Evolutionary conservation across 2,329 filamentous ascomycete species (phyloP).

Genomic region (Penicillium sp.): DNA sequence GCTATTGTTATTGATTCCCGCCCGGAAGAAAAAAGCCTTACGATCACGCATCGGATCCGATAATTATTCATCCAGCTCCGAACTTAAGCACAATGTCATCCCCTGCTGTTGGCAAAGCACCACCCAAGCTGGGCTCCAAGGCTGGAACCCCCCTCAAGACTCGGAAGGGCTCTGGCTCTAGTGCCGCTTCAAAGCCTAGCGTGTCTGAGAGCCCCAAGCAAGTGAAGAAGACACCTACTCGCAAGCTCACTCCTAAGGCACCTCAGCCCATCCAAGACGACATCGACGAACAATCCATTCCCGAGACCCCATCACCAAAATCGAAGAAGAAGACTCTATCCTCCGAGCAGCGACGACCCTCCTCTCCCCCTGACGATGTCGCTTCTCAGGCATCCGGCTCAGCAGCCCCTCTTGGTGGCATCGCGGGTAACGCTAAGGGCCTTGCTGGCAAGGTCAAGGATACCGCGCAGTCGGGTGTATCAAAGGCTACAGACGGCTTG

Average conservation of each 20-base stretch:
- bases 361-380: constrained; percentile 26
- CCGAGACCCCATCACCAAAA: constrained; percentile 27
- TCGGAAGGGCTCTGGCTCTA: constrained; percentile 28
- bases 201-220: constrained; percentile 16
- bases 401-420: constrained; percentile 20
- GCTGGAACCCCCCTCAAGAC: constrained; percentile 24
- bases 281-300: constrained; percentile 21
- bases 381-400: constrained; percentile 36
- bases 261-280: constrained; percentile 26
- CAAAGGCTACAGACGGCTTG: constrained; percentile 9
- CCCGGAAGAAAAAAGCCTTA: background rate
- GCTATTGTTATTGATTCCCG: background rate
- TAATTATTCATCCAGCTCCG: background rate
- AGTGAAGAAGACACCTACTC: constrained; percentile 26
- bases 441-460: constrained; percentile 23
- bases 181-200: constrained; percentile 23
- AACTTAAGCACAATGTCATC: constrained; percentile 20
- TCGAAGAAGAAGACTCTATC: constrained; percentile 23
- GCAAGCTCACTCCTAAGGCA: constrained; percentile 29
- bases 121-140: constrained; percentile 27
- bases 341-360: constrained; percentile 30
- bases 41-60: background rate
- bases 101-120: constrained; percentile 24
- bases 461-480: constrained; percentile 13
- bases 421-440: constrained; percentile 21